Evolutionary conservation across 495 filamentous ascomycete species (phyloP).

Genomic region (Penicillium cosmopolitanum): DNA sequence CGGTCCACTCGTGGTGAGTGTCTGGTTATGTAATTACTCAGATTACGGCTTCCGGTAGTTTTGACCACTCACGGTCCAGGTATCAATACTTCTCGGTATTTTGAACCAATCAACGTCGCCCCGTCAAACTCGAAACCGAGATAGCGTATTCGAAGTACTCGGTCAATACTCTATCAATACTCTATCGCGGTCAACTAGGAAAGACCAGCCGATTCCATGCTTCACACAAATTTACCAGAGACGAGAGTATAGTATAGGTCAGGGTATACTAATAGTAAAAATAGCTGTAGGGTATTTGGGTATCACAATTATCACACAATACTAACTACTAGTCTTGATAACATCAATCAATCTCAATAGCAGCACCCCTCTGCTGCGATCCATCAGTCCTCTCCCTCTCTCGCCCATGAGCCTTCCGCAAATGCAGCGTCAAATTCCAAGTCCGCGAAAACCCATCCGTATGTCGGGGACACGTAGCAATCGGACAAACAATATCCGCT

Average conservation of each 20-base stretch:
- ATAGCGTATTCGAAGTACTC: slow-evolving; percentile 18
- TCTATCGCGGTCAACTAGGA: not conserved
- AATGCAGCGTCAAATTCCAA: slow-evolving; percentile 47
- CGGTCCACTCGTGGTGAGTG: not conserved
- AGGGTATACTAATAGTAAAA: too few species aligned
- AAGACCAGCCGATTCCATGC: slow-evolving; percentile 12
- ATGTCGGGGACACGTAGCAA: slow-evolving; percentile 35
- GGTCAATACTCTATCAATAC: not conserved
- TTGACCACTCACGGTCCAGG: not conserved
- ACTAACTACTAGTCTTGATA: not conserved
- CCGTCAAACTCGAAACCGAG: not conserved
- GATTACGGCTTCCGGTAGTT: slow-evolving; percentile 6
- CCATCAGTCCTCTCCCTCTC: not conserved
- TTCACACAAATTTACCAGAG: not conserved
- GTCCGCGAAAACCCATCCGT: slow-evolving; percentile 38
- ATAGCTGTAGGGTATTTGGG: too few species aligned
- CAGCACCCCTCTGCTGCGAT: not conserved
- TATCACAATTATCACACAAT: not conserved
- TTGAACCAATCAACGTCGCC: not conserved
- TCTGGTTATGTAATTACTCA: slow-evolving; percentile 1
- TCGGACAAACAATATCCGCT: slow-evolving; percentile 37
- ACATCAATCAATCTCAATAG: not conserved
- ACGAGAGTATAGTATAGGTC: too few species aligned
- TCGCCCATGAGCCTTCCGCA: slow-evolving; percentile 34
- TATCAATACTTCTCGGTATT: slow-evolving; percentile 5